A percentile compares a stretch with the other conserved stretches of the same genome.
Conservation (phyloP, 306 rosid genomes). For the Coriaria nepalensis region DNA sequence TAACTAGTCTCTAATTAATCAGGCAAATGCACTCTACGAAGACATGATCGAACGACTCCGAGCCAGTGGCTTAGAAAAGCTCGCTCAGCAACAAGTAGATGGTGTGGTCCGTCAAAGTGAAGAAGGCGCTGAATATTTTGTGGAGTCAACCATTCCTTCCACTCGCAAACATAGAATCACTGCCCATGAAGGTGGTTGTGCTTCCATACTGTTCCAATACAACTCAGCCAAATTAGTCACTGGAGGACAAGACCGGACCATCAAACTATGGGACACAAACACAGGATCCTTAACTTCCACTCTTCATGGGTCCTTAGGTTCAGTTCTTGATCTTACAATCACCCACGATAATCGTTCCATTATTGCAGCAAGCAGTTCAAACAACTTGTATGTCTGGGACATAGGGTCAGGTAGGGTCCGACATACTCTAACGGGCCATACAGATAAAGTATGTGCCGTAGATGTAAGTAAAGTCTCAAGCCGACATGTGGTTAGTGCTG, state of each 20-base stretch:
- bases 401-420: constrained; percentile 68
- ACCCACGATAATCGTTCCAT: constrained; percentile 80
- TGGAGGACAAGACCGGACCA: constrained; percentile 84
- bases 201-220: constrained; percentile 61
- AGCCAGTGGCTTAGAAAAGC: constrained; percentile 81
- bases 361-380: constrained; percentile 97
- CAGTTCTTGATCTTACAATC: constrained; percentile 73
- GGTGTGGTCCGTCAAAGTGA: constrained; percentile 92
- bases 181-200: constrained; percentile 97
- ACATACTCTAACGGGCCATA: constrained; percentile 83
- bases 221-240: constrained; percentile 69
- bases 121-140: constrained; percentile 88
- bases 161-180: constrained; percentile 46
- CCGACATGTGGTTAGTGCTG: constrained; percentile 82
- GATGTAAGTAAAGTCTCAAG: constrained; percentile 83
- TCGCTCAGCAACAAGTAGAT: constrained; percentile 93
- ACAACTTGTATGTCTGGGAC: constrained; percentile 86
- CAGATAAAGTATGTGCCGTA: constrained; percentile 91
- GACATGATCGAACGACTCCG: constrained; percentile 59
- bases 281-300: constrained; percentile 51
- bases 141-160: constrained; percentile 64
- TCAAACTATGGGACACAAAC: constrained; percentile 83
- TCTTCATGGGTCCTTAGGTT: constrained; percentile 82
- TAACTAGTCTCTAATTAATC: constrained; percentile 14
- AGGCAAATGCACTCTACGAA: constrained; percentile 90